Base-by-base conservation (phyloP, 345 rosid genomes). In the Acer saccharum region DNA sequence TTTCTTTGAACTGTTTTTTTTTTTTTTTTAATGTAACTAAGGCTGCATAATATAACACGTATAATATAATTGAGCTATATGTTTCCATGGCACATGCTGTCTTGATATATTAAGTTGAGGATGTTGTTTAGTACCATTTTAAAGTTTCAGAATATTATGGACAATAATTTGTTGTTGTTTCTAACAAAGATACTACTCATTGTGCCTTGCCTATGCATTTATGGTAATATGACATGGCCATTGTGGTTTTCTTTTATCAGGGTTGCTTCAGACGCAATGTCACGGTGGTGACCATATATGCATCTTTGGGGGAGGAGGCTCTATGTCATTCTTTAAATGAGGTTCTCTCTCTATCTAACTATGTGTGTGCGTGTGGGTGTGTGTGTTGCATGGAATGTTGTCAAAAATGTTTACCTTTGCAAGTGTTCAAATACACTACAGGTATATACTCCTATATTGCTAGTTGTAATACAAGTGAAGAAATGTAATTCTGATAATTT, bases 231-330 rank as follows among this genome's bases (percentile, higher is more conserved):
- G 74, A 44, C 73, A 63, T 67, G 18, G 39, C 65, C 62, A 50
- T 63, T 79, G 69, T 65, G 52, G 52, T 65, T 74, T 69, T 72
- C 80, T 65, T 80, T 68, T 85, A 70, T 25, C 85, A 97, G 98
- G 94, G 92, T 66, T 97, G 98, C 87, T 97, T 97, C 80, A 90
- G 99, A 84, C 86, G 93, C 71, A 94, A 91, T 70, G 84, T 89
- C 77, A 85, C 96, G 18, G 99, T 97, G 74, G 98, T 94, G 66
- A 97, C 99, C 67, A 94, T 97, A 62, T 97, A 97, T 82, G 87
- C 98, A 43, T 94, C 98, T 79, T 66, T 97, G 69, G 99, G 99
- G 39, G 97, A 97, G 81, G 94, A 94, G 84, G 99, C 99, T 73
- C 84, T 97, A 10, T 94, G 98, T 82, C 92, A 97, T 80, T 97